These are phyloP conservation scores for Lactifluus pinguis DNA, from an alignment of 768 basidiomycete genomes.

Conservation along the genomic window DNA sequence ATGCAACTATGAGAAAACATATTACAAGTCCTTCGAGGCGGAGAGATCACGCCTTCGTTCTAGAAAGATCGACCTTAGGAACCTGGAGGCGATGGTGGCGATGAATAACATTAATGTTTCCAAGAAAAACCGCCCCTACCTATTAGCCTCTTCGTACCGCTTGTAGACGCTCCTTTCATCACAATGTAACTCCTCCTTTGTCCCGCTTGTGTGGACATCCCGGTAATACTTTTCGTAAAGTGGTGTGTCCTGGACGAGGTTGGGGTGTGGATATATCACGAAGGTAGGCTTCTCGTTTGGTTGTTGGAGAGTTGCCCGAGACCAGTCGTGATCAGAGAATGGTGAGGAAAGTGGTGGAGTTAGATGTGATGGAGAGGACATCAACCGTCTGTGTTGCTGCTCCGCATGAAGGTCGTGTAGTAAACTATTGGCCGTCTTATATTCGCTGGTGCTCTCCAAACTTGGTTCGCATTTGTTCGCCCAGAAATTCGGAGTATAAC, in stretches of 20 bases:
- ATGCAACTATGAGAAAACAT: background rate
- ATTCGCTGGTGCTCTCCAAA: slow-evolving; percentile 28
- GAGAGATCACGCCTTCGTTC: slow-evolving; percentile 39
- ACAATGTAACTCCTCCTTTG: background rate
- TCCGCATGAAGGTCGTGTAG: slow-evolving; percentile 64
- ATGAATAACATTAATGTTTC: background rate
- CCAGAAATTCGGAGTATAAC: background rate
- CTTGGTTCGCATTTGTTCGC: background rate
- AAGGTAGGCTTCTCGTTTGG: background rate
- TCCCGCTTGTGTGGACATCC: background rate
- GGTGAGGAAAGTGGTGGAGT: background rate
- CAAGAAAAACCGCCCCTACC: slow-evolving; percentile 29
- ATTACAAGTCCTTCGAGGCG: background rate
- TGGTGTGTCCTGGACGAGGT: background rate
- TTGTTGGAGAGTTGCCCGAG: background rate
- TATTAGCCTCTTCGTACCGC: slow-evolving; percentile 58
- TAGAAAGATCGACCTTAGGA: slow-evolving; percentile 57
- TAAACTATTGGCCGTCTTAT: slow-evolving; percentile 53
- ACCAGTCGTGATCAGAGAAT: background rate
- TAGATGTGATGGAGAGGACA: slow-evolving; percentile 16
- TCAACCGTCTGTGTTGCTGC: slow-evolving; percentile 53
- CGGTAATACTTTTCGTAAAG: background rate
- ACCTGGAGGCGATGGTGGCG: slow-evolving; percentile 29
- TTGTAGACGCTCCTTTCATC: slow-evolving; percentile 24
- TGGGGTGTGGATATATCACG: background rate